Evolutionary conservation across 371 early-diverging fungal genomes (phyloP).

Genomic region (Entomophthora muscae): DNA sequence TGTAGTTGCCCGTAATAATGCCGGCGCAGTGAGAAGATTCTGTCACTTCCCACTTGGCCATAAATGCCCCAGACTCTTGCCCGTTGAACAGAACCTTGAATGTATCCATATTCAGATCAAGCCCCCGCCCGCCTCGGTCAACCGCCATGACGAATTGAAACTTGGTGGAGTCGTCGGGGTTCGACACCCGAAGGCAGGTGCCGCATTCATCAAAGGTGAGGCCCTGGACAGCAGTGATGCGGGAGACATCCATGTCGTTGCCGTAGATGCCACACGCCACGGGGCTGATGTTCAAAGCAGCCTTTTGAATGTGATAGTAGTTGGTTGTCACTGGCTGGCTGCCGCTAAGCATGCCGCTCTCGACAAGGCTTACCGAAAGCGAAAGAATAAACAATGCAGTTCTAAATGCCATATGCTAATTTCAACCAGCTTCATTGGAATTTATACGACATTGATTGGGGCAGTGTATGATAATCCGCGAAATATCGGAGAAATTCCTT

Average conservation of each 20-base stretch:
- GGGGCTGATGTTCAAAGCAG: constrained; percentile 11
- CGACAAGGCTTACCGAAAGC: not conserved
- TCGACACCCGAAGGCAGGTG: constrained; percentile 24
- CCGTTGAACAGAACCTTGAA: constrained; percentile 16
- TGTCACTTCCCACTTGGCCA: constrained; percentile 16
- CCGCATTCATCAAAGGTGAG: constrained; percentile 24
- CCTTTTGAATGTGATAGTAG: not conserved
- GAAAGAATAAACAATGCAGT: no score
- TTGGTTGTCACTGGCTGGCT: not conserved
- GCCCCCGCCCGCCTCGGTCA: constrained; percentile 27
- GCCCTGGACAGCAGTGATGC: constrained; percentile 29
- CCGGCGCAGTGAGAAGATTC: constrained; percentile 13
- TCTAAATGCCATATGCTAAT: no score
- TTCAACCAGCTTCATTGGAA: no score
- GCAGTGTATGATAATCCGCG: no score
- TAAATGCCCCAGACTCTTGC: constrained; percentile 15
- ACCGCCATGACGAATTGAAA: constrained; percentile 28
- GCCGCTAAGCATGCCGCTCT: not conserved
- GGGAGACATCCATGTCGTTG: constrained; percentile 20
- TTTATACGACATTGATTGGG: no score
- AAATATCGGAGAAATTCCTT: no score
- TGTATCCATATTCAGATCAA: constrained; percentile 21
- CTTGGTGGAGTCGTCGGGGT: constrained; percentile 17
- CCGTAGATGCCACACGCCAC: constrained; percentile 32
- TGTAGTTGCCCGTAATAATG: not conserved